A percentile compares a stretch with the other conserved stretches of the same genome.
Conservation (phyloP, 2,329 filamentous ascomycete genomes). For the Keithomyces neogunnii region DNA sequence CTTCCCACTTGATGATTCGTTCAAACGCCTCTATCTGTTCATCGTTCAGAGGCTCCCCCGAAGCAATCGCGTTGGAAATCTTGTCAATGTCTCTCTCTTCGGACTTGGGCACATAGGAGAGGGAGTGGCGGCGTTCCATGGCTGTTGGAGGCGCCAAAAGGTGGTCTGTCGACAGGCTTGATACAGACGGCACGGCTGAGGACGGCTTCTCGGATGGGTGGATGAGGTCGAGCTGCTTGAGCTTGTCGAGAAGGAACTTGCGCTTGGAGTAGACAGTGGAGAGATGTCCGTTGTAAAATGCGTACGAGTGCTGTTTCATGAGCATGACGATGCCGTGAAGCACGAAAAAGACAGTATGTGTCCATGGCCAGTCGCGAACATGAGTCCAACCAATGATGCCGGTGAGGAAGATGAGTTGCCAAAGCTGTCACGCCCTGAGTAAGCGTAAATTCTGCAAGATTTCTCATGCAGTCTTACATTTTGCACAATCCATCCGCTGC, state of each 20-base stretch:
- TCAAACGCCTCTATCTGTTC: conserved; percentile 57
- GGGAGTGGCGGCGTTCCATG: conserved; percentile 32
- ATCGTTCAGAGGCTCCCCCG: conserved; percentile 48
- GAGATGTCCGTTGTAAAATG: conserved; percentile 70
- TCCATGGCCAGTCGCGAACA: conserved; percentile 73
- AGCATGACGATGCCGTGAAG: conserved; percentile 67
- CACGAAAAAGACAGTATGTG: conserved; percentile 70
- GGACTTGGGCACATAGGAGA: conserved; percentile 21
- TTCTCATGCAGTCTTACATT: conserved; percentile 36
- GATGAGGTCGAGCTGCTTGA: conserved; percentile 50
- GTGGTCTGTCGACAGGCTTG: conserved; percentile 37
- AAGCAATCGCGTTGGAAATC: conserved; percentile 54
- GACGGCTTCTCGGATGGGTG: conserved; percentile 36
- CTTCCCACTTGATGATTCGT: conserved; percentile 57
- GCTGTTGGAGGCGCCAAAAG: conserved; percentile 33
- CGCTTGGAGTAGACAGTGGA: conserved; percentile 50
- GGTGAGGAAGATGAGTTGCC: conserved; percentile 58
- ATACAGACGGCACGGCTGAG: conserved; percentile 29
- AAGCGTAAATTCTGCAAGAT: neutral
- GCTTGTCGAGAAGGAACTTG: conserved; percentile 31
- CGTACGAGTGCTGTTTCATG: conserved; percentile 79
- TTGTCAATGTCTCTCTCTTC: conserved; percentile 47
- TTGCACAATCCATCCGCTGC: conserved; percentile 64
- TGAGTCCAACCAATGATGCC: conserved; percentile 57
- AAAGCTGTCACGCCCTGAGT: conserved; percentile 37